phyloP scores from a whole-genome alignment of 495 filamentous ascomycete genomes.

The Cetradonia linearis region DNA sequence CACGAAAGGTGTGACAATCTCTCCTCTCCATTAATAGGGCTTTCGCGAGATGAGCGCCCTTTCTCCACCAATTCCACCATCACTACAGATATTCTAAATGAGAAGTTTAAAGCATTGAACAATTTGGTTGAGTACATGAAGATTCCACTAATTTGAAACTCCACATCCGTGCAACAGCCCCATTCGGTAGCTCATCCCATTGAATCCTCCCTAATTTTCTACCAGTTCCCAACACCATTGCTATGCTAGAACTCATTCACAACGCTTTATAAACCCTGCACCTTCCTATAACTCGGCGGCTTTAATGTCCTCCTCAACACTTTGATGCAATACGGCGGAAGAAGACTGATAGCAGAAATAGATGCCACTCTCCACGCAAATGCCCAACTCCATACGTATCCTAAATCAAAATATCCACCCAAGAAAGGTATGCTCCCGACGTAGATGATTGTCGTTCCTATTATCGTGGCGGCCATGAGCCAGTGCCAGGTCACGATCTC shows the following conservation, averaged over 20 bases:
- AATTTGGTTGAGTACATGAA: no score
- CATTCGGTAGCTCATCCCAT: background rate
- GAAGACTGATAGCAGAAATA: constrained; percentile 64
- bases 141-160: background rate
- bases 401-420: constrained; percentile 79
- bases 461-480: constrained; percentile 74
- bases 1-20: no score
- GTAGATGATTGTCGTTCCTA: constrained; percentile 73
- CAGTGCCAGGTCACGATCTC: constrained; percentile 97
- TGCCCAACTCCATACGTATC: constrained; percentile 63
- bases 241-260: constrained; percentile 9
- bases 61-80: no score
- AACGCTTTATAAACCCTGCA: constrained; percentile 49
- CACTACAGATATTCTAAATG: no score
- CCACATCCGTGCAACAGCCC: background rate
- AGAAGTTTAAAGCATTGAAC: no score
- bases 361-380: constrained; percentile 84
- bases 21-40: no score
- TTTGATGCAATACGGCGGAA: constrained; percentile 83
- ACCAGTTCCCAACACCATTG: constrained; percentile 2
- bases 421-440: constrained; percentile 79
- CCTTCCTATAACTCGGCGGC: constrained; percentile 93
- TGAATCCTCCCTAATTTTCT: background rate
- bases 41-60: no score
- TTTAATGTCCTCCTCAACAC: constrained; percentile 70